Evolutionary conservation across 2,329 filamentous ascomycete species (phyloP).

Genomic region (Colletotrichum cereale): DNA sequence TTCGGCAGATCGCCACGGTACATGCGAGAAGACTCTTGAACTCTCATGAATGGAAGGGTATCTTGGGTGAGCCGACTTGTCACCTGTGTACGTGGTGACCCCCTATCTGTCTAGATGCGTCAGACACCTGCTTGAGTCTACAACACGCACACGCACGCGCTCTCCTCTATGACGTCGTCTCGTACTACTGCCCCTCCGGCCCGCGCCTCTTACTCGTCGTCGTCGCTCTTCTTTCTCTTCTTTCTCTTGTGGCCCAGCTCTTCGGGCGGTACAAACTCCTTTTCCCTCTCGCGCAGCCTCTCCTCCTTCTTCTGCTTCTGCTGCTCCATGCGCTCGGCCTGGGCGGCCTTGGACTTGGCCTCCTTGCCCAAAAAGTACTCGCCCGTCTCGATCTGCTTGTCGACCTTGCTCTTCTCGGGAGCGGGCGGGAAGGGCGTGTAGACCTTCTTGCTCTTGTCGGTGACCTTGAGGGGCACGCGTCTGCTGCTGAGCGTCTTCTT

Average conservation of each 20-base stretch:
- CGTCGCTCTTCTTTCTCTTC: slow-evolving; percentile 69
- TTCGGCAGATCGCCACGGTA: slow-evolving; percentile 1
- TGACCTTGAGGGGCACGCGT: slow-evolving; percentile 84
- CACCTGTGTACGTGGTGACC: slow-evolving; percentile 26
- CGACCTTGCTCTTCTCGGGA: slow-evolving; percentile 98
- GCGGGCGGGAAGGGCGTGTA: slow-evolving; percentile 98
- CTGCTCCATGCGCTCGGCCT: slow-evolving; percentile 84
- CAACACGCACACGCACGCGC: slow-evolving; percentile 4
- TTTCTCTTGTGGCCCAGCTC: slow-evolving; percentile 76
- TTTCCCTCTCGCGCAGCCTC: slow-evolving; percentile 85
- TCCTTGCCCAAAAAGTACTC: slow-evolving; percentile 97
- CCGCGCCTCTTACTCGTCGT: slow-evolving; percentile 43
- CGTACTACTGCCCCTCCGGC: background rate
- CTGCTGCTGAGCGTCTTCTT: slow-evolving; percentile 90
- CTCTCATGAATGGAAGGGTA: slow-evolving; percentile 39
- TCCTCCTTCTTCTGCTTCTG: slow-evolving; percentile 90
- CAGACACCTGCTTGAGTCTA: slow-evolving; percentile 14
- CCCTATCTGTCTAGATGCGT: slow-evolving; percentile 18
- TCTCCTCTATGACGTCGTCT: background rate
- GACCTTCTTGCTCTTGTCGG: slow-evolving; percentile 91
- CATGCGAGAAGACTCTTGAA: slow-evolving; percentile 23
- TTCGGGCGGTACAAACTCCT: slow-evolving; percentile 88
- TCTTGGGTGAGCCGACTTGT: slow-evolving; percentile 35
- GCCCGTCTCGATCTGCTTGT: slow-evolving; percentile 96
- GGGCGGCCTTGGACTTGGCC: slow-evolving; percentile 85